Evolutionary conservation across 2,329 filamentous ascomycete species (phyloP).

Genomic region (Fusarium fracticaudum): DNA sequence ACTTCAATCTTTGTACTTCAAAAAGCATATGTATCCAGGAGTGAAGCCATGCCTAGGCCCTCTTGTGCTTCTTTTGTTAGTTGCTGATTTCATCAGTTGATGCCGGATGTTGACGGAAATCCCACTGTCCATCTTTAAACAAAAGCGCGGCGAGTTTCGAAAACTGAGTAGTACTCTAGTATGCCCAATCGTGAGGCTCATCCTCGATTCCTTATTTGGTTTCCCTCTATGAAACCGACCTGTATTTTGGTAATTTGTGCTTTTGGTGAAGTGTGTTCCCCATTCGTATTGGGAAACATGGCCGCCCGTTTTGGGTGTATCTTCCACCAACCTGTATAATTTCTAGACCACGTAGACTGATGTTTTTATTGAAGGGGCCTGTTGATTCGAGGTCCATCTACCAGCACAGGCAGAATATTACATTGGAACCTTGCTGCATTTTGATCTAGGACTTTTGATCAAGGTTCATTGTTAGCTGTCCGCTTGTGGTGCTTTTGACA

Average conservation of each 20-base stretch:
- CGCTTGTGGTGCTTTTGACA: neutral
- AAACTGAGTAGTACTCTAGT: neutral
- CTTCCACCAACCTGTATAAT: neutral
- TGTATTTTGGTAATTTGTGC: neutral
- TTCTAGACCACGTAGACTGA: neutral
- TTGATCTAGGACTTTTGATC: neutral
- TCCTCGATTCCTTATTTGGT: neutral
- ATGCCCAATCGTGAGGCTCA: neutral
- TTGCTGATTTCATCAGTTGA: neutral
- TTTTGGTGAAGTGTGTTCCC: neutral
- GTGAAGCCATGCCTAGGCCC: neutral
- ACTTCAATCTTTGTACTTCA: neutral
- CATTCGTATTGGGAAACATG: neutral
- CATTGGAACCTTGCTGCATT: neutral
- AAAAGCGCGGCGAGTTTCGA: neutral
- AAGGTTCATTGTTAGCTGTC: neutral
- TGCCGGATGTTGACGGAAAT: neutral
- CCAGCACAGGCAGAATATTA: too few relatives aligned
- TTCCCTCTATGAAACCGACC: neutral
- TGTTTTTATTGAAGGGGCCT: neutral
- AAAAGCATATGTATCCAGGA: neutral
- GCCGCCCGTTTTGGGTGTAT: neutral
- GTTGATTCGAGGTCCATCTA: neutral
- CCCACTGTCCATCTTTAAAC: neutral
- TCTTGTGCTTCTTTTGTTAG: neutral